phyloP scores from a whole-genome alignment of 1,139 yeast genomes.

The Geotrichum australiense region DNA sequence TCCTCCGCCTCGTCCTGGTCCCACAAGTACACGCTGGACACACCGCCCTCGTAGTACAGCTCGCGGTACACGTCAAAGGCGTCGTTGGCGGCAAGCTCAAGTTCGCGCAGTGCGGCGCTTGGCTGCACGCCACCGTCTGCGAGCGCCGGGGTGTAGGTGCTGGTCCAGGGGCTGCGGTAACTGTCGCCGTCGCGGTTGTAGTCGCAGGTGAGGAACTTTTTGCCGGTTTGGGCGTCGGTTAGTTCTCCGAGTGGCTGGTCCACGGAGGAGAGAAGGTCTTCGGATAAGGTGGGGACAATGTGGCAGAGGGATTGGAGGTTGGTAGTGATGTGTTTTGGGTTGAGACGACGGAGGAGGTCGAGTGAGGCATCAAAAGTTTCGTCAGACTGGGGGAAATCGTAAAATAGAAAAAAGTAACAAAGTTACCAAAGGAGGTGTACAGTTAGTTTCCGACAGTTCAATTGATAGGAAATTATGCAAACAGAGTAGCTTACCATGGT shows the following conservation, averaged over 20 bases:
- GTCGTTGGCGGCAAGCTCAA: constrained; percentile 79
- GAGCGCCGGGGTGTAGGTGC: constrained; percentile 63
- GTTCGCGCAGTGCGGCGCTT: constrained; percentile 53
- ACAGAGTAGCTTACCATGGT: too few relatives aligned
- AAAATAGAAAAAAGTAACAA: neutral
- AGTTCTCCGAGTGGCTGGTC: constrained; percentile 71
- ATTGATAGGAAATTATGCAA: too few relatives aligned
- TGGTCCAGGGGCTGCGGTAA: constrained; percentile 87
- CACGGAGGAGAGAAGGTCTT: constrained; percentile 76
- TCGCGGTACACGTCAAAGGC: constrained; percentile 92
- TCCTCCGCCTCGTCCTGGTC: constrained; percentile 52
- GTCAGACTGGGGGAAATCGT: constrained; percentile 37
- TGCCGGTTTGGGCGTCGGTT: constrained; percentile 54
- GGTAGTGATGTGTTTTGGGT: constrained; percentile 59
- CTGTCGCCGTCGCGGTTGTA: constrained; percentile 94
- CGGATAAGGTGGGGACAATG: constrained; percentile 75
- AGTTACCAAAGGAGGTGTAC: too few relatives aligned
- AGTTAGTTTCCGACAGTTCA: too few relatives aligned
- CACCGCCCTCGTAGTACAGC: constrained; percentile 88
- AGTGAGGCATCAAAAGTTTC: constrained; percentile 81
- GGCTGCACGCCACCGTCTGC: constrained; percentile 72
- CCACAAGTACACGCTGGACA: constrained; percentile 91
- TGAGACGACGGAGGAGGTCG: constrained; percentile 76
- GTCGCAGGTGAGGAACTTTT: constrained; percentile 78
- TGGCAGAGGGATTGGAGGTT: constrained; percentile 68